These are phyloP conservation scores for Globisporangium takayamanum DNA, from an alignment of 352 stramenopile genomes.

Conservation along the genomic window DNA sequence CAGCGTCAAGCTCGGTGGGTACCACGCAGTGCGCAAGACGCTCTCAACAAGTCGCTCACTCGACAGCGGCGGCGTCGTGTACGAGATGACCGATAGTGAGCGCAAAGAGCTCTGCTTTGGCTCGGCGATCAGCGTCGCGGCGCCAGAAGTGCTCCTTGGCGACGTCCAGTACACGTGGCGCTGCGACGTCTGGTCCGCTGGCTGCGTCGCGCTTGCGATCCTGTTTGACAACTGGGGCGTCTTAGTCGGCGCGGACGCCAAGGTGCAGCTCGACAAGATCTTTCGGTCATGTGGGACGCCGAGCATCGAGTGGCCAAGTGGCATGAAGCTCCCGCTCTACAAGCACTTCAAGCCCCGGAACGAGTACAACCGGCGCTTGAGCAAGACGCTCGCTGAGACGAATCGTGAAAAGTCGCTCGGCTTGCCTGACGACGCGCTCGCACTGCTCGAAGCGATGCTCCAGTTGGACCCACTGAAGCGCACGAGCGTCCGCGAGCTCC, in stretches of 20 bases:
- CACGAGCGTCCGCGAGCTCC: conserved; percentile 35
- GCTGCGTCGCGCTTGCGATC: conserved; percentile 57
- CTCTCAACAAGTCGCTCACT: conserved; percentile 23
- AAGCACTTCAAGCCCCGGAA: conserved; percentile 50
- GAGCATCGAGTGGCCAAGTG: conserved; percentile 39
- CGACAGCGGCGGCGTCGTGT: conserved; percentile 25
- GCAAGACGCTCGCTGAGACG: conserved; percentile 67
- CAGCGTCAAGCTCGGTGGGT: conserved; percentile 61
- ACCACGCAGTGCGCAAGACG: conserved; percentile 58
- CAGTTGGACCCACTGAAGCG: conserved; percentile 66
- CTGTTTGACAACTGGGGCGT: conserved; percentile 60
- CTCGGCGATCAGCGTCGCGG: conserved; percentile 53
- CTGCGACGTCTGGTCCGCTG: conserved; percentile 69
- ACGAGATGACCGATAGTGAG: conserved; percentile 69
- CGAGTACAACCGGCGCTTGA: conserved; percentile 70
- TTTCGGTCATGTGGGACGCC: conserved; percentile 76
- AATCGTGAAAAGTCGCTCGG: conserved; percentile 36
- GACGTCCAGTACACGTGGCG: conserved; percentile 63
- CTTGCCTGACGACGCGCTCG: conserved; percentile 49
- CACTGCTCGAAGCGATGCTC: conserved; percentile 68
- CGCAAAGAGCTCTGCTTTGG: conserved; percentile 71
- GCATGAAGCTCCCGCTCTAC: conserved; percentile 49
- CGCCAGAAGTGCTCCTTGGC: conserved; percentile 70
- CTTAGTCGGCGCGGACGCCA: conserved; percentile 50
- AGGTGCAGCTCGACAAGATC: conserved; percentile 71